Percentiles rank a stretch among this genome's conserved stretches.
Evolutionary conservation across 345 rosid species (phyloP).

Genomic region (Erucastrum elatum): DNA sequence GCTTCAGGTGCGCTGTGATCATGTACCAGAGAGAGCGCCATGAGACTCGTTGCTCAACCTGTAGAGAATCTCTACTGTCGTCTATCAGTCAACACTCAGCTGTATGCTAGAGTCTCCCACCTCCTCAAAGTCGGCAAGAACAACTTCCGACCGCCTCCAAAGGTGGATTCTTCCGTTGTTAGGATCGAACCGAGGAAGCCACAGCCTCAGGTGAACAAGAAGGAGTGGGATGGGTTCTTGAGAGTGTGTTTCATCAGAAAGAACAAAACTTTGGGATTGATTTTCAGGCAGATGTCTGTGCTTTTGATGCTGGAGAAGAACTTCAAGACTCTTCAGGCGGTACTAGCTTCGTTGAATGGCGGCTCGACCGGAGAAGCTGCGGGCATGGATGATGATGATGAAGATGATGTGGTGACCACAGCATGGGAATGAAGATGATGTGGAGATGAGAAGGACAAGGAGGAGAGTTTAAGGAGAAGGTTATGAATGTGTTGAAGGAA

Average conservation of each 20-base stretch:
- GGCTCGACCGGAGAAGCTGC: conserved; percentile 30
- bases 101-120: conserved; percentile 79
- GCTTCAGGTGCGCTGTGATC: conserved; percentile 85
- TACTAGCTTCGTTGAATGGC: conserved; percentile 41
- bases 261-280: conserved; percentile 85
- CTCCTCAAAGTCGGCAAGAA: conserved; percentile 94
- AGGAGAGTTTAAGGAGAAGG: conserved; percentile 72
- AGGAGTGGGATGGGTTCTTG: conserved; percentile 88
- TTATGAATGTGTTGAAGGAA: conserved; percentile 61
- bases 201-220: conserved; percentile 55
- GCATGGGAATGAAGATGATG: conserved; percentile 48
- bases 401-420: conserved; percentile 46
- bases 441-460: conserved; percentile 47
- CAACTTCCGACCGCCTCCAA: conserved; percentile 91
- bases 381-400: conserved; percentile 23
- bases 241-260: conserved; percentile 84
- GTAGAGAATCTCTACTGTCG: conserved; percentile 86
- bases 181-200: conserved; percentile 90
- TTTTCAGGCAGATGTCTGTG: conserved; percentile 73
- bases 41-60: conserved; percentile 86
- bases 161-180: conserved; percentile 94
- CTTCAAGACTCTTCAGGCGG: conserved; percentile 71
- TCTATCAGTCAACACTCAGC: conserved; percentile 79
- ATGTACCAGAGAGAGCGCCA: conserved; percentile 94
- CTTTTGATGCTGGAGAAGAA: conserved; percentile 72